Base-by-base conservation (phyloP, 495 filamentous ascomycete genomes). In the Aspergillus haitiensis region DNA sequence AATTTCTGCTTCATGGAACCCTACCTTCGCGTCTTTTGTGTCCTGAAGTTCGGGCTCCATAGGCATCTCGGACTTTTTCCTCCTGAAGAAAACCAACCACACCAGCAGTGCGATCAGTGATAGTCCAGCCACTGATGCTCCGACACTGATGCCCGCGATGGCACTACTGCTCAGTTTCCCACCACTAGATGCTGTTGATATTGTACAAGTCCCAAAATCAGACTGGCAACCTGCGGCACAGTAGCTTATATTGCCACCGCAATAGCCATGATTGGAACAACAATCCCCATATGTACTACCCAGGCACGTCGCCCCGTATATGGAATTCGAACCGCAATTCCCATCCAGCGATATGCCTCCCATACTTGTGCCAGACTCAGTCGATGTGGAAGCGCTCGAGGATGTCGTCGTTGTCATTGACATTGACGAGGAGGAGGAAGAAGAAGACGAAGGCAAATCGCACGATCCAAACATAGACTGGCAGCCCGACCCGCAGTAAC, bases 91-190 rank as follows among this genome's bases (percentile, higher is more conserved):
- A 1, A 52, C 13, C 2, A 59, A 33, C 58, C 58, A 61, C 3
- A 42, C 35, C 27, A 40, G 6, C 42, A 61, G 32, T 6, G 49
- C 58, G 2, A 61, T 33, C 13, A 61, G 18, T 1, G 46, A 15
- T 2, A 15, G 15, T 9, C 44, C 58, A 1, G 31, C 58, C 0
- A 50, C 52, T 10, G 44, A 51, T 13, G 58, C 52, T 13, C 52
- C 58, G 6, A 61, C 51, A 11, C 44, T 33, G 34, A 61, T 61
- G 5, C 58, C 58, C 13, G 58, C 58, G 8, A 61, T 61, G 3
- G 58, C 58, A 6, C 58, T 51, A 13, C 8, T 51, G n/a, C 58
- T 50, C 33, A 61, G 36, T 2, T 51, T 51, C 1, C 32, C 49
- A 10, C 7, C 31, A 34, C 21, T 21, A 27, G 44, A 18, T 12